These are phyloP conservation scores for Globisporangium ultimum DNA, from an alignment of 352 stramenopile genomes.

Conservation along the genomic window DNA sequence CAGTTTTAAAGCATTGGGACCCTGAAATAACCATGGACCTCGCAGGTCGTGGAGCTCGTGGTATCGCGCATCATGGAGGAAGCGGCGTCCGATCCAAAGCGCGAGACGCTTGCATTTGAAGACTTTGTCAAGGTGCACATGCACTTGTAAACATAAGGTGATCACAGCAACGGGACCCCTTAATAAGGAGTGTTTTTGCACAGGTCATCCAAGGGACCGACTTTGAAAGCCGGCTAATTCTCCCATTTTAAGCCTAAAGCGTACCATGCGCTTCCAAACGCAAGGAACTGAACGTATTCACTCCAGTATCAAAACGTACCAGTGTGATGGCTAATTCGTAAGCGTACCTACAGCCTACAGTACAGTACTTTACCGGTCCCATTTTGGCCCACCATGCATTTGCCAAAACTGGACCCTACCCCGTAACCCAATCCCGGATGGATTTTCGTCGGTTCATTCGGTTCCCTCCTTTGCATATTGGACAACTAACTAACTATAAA, in stretches of 20 bases:
- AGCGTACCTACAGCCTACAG: too few species aligned
- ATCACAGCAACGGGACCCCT: neutral
- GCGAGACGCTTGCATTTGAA: slow-evolving; percentile 49
- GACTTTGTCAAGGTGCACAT: slow-evolving; percentile 53
- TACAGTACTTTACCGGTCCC: neutral
- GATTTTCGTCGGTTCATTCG: neutral
- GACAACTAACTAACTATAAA: neutral
- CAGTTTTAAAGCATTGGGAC: neutral
- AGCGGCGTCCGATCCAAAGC: slow-evolving; percentile 37
- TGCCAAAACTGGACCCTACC: neutral
- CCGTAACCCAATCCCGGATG: neutral
- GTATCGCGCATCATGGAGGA: slow-evolving; percentile 51
- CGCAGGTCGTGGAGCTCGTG: slow-evolving; percentile 36
- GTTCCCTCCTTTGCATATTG: neutral
- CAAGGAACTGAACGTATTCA: too few species aligned
- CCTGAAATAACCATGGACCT: too few species aligned
- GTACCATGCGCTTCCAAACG: neutral
- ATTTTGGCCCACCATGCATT: neutral
- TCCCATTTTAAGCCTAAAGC: slow-evolving; percentile 37
- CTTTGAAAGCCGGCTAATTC: slow-evolving; percentile 54
- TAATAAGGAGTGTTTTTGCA: too few species aligned
- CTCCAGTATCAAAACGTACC: neutral
- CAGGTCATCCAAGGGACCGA: slow-evolving; percentile 58
- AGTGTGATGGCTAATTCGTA: neutral
- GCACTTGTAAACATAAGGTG: neutral